phyloP scores from a whole-genome alignment of 2,329 filamentous ascomycete genomes.

The Penicillium frequentans region DNA sequence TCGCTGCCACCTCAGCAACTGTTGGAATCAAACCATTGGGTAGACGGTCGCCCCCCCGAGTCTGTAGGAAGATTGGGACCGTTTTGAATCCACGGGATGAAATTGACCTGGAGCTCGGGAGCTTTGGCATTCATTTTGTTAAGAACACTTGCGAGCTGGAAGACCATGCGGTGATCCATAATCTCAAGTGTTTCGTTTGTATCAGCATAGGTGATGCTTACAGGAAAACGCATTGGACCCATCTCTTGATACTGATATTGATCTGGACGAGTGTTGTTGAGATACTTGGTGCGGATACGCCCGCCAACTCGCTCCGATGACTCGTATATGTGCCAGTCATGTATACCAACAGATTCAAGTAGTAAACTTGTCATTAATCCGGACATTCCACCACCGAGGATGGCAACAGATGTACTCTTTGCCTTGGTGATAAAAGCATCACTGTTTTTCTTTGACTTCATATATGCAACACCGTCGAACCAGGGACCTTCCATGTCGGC shows the following conservation, averaged over 20 bases:
- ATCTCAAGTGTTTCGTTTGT: slow-evolving; percentile 45
- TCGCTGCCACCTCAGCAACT: slow-evolving; percentile 47
- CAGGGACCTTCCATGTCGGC: slow-evolving; percentile 41
- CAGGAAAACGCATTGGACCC: slow-evolving; percentile 48
- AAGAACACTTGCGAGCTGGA: slow-evolving; percentile 43
- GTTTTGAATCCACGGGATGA: slow-evolving; percentile 45
- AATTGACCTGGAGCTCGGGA: slow-evolving; percentile 40
- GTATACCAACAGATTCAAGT: slow-evolving; percentile 46
- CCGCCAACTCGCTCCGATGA: slow-evolving; percentile 45
- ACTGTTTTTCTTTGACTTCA: slow-evolving; percentile 31
- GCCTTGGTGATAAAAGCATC: slow-evolving; percentile 28
- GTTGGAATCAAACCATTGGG: slow-evolving; percentile 57
- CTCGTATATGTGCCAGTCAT: slow-evolving; percentile 49
- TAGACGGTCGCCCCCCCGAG: slow-evolving; percentile 47
- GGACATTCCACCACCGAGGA: slow-evolving; percentile 41
- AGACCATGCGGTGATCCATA: slow-evolving; percentile 46
- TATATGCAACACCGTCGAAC: slow-evolving; percentile 42
- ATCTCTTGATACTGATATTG: slow-evolving; percentile 44
- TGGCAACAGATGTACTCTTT: slow-evolving; percentile 34
- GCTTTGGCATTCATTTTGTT: slow-evolving; percentile 42
- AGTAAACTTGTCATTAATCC: slow-evolving; percentile 42
- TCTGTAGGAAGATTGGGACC: slow-evolving; percentile 55
- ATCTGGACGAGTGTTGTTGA: slow-evolving; percentile 40
- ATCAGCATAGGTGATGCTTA: slow-evolving; percentile 41
- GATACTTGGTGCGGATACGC: slow-evolving; percentile 45